phyloP scores from a whole-genome alignment of 2,329 filamentous ascomycete species.

The Neofusicoccum parvum region DNA sequence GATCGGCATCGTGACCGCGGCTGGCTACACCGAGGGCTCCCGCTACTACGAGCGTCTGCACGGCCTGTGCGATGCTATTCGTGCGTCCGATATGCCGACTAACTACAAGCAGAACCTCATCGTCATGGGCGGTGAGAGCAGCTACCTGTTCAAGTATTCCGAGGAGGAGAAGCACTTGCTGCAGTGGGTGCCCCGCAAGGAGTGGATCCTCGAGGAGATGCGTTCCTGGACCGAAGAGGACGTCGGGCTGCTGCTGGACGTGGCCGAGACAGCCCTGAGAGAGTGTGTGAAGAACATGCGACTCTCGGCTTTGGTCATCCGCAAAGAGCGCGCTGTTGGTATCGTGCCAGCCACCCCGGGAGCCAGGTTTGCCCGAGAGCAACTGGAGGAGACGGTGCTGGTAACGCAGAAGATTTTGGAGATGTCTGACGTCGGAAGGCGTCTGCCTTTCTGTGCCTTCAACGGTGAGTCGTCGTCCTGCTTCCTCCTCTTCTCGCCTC shows the following conservation, averaged over 20 bases:
- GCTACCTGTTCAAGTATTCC: slow-evolving; percentile 87
- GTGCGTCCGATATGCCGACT: slow-evolving; percentile 63
- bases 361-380: slow-evolving; percentile 77
- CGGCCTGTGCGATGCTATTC: slow-evolving; percentile 80
- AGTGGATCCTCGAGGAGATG: slow-evolving; percentile 82
- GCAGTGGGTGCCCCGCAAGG: slow-evolving; percentile 61
- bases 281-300: slow-evolving; percentile 80
- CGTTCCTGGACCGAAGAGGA: slow-evolving; percentile 73
- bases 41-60: slow-evolving; percentile 86
- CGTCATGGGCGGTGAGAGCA: slow-evolving; percentile 94
- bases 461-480: slow-evolving; percentile 60
- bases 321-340: slow-evolving; percentile 74
- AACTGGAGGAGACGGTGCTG: slow-evolving; percentile 91
- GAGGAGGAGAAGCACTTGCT: slow-evolving; percentile 61
- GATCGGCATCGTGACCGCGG: slow-evolving; percentile 94
- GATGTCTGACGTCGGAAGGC: slow-evolving; percentile 67
- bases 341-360: slow-evolving; percentile 62
- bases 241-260: slow-evolving; percentile 79
- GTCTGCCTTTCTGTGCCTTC: slow-evolving; percentile 92
- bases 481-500: neutral
- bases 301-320: slow-evolving; percentile 76
- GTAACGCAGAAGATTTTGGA: slow-evolving; percentile 93
- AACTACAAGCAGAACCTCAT: slow-evolving; percentile 77
- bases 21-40: slow-evolving; percentile 86
- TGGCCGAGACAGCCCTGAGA: slow-evolving; percentile 80